Evolutionary conservation across 306 rosid species (phyloP), one percentile per base, ranked within the genome.

Genomic region (Ormosia semicastrata): DNA sequence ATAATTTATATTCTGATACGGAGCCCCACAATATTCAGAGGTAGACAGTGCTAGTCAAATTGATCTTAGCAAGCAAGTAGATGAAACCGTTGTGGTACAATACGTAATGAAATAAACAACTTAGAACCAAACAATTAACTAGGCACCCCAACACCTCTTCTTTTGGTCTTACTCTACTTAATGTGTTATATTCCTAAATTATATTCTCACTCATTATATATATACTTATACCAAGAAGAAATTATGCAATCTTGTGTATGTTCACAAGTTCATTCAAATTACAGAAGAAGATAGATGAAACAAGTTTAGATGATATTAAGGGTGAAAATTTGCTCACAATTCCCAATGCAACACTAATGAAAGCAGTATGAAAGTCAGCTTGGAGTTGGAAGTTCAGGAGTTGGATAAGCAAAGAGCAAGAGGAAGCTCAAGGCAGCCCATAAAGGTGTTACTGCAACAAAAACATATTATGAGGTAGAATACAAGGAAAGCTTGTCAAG

Each of bases 341-440:
- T 86, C 99, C 99, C 78, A 93, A 82, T 4, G 98, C 97, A 82
- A 94, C 99, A 11, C 99, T 98, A 73, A 82, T 67, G 84, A 96
- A 96, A 58, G 98, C 97, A 6, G 99, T 85, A 89, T 96, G 99
- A 89, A 66, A 89, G 94, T 93, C 98, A 65, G 82, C 99, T 96
- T 83, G 99, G 99, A 75, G 98, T 96, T 43, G 97, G 98, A 41
- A 89, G 66, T 86, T 96, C 99, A 3, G 98, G 99, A 56, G 98
- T 92, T 57, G 99, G 99, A 89, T 96, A 96, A 86, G 99, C 99
- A 82, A 96, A 96, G 80, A 96, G 94, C 89, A 96, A 73, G 60
- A 96, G 66, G 87, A 93, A 81, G 92, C 98, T 93, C 56, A 96
- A 80, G 73, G 87, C 90, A 11, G 86, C 89, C 97, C 99, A 93